Base-by-base conservation (phyloP, 1,284 basidiomycete genomes). In the Heliocybe sulcata region DNA sequence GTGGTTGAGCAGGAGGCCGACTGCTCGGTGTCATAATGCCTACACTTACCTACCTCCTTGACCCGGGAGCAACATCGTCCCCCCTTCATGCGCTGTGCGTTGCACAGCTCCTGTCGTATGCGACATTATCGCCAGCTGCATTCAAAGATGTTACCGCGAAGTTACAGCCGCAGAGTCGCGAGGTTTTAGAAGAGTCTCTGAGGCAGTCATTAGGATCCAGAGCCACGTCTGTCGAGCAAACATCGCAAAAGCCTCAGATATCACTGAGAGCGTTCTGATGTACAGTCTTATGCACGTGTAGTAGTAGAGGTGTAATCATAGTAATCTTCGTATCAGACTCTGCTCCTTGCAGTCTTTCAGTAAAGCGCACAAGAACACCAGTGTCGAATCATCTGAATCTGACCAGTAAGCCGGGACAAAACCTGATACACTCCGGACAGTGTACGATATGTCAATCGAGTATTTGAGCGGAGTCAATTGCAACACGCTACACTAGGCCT, bases 61-160 rank as follows among this genome's bases (percentile, higher is more conserved):
- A 85, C 35, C 80, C 77, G 31, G 69, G 72, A 2, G 71, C 76
- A 47, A 62, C 70, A 2, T 60, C 79, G 0, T 68, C 78, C 0
- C 71, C 77, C 0, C 63, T 88, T 19, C 85, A 89, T 57, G 66
- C 76, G 0, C 80, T 85, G 55, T 85, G 83, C 1, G 79, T 92
- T n/a, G 68, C 77, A 9, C 90, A 94, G 54, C 69, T 98, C 2
- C 73, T 98, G 19, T 72, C 77, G 2, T 83, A 94, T 51, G 95
- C 94, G 0, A 81, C 89, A 0, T 72, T 77, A 0, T 81, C 87
- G 2, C 90, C 94, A 0, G 68, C 73, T 2, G 81, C 89, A 16
- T 98, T 98, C 80, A 94, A 92, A 67, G 90, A 94, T 51, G 93
- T 90, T 1, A 89, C 91, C 2, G 77, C 73, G 2, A 83, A 82